Evolutionary conservation across 177 flowering plant genomes (phyloP).

Genomic region (Telopea speciosissima): DNA sequence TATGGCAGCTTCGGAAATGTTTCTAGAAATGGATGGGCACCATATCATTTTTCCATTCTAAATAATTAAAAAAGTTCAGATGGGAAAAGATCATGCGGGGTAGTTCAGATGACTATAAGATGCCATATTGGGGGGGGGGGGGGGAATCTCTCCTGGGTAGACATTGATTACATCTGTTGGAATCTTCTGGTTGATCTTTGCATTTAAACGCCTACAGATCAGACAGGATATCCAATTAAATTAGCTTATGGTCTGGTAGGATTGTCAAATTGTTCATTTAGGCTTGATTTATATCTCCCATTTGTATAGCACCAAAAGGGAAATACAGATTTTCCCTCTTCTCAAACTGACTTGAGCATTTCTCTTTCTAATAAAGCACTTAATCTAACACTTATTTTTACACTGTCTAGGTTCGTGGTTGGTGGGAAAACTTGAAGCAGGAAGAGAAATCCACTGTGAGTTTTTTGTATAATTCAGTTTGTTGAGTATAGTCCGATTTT

Average conservation of each 20-base stretch:
- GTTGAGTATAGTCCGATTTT: too few relatives aligned
- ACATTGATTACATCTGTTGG: neutral
- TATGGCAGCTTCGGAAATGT: neutral
- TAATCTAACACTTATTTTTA: slow-evolving; percentile 1
- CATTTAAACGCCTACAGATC: neutral
- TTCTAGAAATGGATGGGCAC: neutral
- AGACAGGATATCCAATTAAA: neutral
- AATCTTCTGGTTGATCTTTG: neutral
- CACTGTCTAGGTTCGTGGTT: slow-evolving; percentile 54
- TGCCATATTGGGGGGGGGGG: neutral
- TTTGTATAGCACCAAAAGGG: neutral
- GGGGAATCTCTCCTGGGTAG: neutral
- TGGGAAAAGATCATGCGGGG: neutral
- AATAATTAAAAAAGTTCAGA: neutral
- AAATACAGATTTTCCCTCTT: neutral
- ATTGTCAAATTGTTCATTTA: neutral
- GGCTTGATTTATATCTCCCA: neutral
- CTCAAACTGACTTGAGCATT: neutral
- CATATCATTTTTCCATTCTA: neutral
- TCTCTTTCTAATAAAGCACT: neutral
- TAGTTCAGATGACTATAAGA: neutral
- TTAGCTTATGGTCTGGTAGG: neutral
- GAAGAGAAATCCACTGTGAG: slow-evolving; percentile 72
- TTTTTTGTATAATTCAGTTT: slow-evolving; percentile 3
- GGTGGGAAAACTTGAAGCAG: slow-evolving; percentile 75